Conservation (phyloP, 2,329 filamentous ascomycete genomes). For the Ceratocystis colombiana region DNA sequence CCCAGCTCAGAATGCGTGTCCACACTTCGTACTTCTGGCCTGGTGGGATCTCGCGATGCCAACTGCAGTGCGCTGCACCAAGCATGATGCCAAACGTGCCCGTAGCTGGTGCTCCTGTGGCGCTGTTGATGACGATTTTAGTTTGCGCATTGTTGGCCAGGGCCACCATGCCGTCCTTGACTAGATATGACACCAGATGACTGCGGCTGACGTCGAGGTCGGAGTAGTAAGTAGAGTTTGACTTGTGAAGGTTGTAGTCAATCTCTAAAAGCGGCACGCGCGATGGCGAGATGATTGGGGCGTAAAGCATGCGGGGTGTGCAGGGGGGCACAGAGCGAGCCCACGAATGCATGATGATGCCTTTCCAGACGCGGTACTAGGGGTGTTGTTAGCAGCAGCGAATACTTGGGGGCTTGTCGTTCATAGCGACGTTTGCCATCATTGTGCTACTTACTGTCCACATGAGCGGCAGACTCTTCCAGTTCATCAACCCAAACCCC, state of each 20-base stretch:
- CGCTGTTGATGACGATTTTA: constrained; percentile 43
- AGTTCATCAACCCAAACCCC: constrained; percentile 51
- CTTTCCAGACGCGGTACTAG: constrained; percentile 50
- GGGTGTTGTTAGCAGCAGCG: neutral
- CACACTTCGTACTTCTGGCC: constrained; percentile 64
- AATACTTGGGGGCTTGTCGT: neutral
- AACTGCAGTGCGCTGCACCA: constrained; percentile 62
- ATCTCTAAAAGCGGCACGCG: constrained; percentile 64
- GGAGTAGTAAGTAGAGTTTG: constrained; percentile 75
- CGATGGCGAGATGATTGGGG: constrained; percentile 56
- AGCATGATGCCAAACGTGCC: constrained; percentile 54
- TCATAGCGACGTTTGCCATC: too few relatives aligned
- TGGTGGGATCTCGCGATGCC: constrained; percentile 62
- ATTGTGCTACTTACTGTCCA: constrained; percentile 55
- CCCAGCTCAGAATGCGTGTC: constrained; percentile 61
- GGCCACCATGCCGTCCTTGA: constrained; percentile 48
- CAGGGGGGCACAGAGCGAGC: constrained; percentile 41
- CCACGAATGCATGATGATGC: constrained; percentile 46
- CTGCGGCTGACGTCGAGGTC: constrained; percentile 77
- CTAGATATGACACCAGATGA: constrained; percentile 62
- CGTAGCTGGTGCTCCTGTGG: constrained; percentile 40
- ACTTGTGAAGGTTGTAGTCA: constrained; percentile 79
- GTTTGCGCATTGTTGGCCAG: constrained; percentile 42
- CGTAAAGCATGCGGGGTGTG: constrained; percentile 58
- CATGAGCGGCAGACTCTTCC: constrained; percentile 63